Evolutionary conservation across 768 basidiomycete genomes (phyloP).

Genomic region (Candolleomyces eurysporus): DNA sequence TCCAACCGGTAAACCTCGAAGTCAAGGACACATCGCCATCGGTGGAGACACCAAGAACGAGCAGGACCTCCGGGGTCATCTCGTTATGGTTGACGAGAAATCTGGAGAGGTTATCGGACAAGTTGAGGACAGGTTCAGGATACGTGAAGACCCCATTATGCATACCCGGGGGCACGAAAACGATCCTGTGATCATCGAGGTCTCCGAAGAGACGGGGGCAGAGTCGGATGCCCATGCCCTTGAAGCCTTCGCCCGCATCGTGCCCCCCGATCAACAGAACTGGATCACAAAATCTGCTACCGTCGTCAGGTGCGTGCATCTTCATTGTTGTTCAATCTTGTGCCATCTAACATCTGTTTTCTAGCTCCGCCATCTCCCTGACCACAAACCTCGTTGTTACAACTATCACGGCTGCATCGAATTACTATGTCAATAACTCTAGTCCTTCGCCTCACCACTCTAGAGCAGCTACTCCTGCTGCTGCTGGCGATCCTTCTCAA

Average conservation of each 20-base stretch:
- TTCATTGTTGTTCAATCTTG: neutral
- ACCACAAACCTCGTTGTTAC: conserved; percentile 63
- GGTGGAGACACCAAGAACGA: conserved; percentile 19
- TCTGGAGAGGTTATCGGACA: conserved; percentile 72
- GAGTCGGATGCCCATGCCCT: conserved; percentile 41
- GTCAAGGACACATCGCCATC: conserved; percentile 13
- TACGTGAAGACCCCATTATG: conserved; percentile 61
- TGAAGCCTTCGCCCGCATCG: conserved; percentile 56
- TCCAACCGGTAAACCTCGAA: conserved; percentile 7
- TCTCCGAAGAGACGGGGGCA: conserved; percentile 47
- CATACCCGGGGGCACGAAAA: conserved; percentile 47
- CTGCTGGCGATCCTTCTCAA: neutral
- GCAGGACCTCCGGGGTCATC: conserved; percentile 49
- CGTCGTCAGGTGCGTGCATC: conserved; percentile 51
- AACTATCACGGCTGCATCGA: conserved; percentile 60
- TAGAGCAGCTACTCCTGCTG: conserved; percentile 13
- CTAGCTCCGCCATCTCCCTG: conserved; percentile 64
- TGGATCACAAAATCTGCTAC: conserved; percentile 65
- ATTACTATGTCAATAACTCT: conserved; percentile 59
- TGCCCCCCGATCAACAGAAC: conserved; percentile 68
- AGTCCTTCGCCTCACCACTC: conserved; percentile 46
- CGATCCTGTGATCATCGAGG: conserved; percentile 72
- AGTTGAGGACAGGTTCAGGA: conserved; percentile 53
- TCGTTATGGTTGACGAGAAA: conserved; percentile 71
- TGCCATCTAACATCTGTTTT: neutral